Evolutionary conservation across 83 land plant genomes (phyloP).

Genomic region (Picea mariana): DNA sequence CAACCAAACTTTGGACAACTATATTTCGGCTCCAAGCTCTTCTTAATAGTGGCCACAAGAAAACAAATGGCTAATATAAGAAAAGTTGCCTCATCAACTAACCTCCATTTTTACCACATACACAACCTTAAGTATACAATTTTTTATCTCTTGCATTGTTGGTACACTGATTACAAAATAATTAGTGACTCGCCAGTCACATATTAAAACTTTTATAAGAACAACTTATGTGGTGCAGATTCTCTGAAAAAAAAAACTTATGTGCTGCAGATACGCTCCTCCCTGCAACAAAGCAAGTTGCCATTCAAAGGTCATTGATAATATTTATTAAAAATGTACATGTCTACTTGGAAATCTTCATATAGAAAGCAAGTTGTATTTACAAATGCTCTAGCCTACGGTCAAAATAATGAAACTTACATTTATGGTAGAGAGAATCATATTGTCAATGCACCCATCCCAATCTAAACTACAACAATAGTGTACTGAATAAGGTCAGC

Average conservation of each 20-base stretch:
- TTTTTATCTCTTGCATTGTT: background rate
- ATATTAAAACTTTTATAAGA: background rate
- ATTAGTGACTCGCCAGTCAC: background rate
- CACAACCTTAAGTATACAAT: background rate
- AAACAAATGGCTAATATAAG: constrained; percentile 5
- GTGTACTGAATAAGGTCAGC: constrained; percentile 13
- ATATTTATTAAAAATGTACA: background rate
- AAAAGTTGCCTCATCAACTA: background rate
- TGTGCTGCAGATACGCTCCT: background rate
- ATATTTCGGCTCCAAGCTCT: constrained; percentile 5
- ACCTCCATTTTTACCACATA: background rate
- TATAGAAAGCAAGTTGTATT: too few relatives aligned
- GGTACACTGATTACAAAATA: constrained; percentile 2
- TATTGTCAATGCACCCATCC: constrained; percentile 13
- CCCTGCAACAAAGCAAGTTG: constrained; percentile 12
- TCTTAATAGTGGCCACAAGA: constrained; percentile 8
- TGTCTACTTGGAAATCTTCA: too few relatives aligned
- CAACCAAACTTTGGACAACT: background rate
- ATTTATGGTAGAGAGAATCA: constrained; percentile 4
- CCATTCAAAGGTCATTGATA: background rate
- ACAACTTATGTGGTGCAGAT: background rate
- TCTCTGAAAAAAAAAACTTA: background rate
- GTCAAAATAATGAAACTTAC: background rate
- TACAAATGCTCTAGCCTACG: too few relatives aligned
- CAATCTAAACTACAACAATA: constrained; percentile 11